A percentile compares a stretch with the other conserved stretches of the same genome.
Conservation (phyloP, 2,329 filamentous ascomycete species). For the Alternaria atra region DNA sequence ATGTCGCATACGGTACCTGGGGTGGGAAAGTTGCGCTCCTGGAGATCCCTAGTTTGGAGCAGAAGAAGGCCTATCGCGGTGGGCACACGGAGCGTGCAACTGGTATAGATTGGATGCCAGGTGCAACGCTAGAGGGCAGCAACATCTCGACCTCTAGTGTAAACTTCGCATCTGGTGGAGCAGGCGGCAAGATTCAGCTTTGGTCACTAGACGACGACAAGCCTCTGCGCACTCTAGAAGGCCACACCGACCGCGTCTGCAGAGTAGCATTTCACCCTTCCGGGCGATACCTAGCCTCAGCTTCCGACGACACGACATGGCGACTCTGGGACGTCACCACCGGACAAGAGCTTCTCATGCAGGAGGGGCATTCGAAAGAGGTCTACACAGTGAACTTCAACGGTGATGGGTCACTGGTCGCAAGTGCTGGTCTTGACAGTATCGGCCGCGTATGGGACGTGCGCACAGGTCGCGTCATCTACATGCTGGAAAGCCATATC, state of each 20-base stretch:
- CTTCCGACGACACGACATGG: conserved; percentile 97
- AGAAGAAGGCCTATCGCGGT: conserved; percentile 74
- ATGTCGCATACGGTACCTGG: conserved; percentile 92
- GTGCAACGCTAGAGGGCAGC: conserved; percentile 75
- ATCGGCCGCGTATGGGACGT: conserved; percentile 97
- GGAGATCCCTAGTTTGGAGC: conserved; percentile 81
- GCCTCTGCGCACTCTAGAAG: conserved; percentile 80
- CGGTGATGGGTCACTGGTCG: conserved; percentile 86
- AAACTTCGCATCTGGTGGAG: conserved; percentile 90
- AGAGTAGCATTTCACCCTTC: conserved; percentile 95
- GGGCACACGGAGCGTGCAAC: conserved; percentile 91
- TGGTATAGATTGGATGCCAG: conserved; percentile 89
- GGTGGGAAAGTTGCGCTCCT: conserved; percentile 87
- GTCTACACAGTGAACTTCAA: conserved; percentile 93
- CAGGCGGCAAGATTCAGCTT: conserved; percentile 85
- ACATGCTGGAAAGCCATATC: conserved; percentile 93
- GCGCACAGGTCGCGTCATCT: conserved; percentile 88
- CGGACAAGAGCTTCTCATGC: conserved; percentile 81
- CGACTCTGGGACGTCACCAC: conserved; percentile 93
- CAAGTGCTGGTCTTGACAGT: conserved; percentile 91
- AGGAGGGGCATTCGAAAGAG: conserved; percentile 94
- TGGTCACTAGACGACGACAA: conserved; percentile 91
- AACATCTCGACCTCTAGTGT: conserved; percentile 76
- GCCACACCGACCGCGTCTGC: conserved; percentile 87
- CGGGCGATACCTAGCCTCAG: conserved; percentile 87